Evolutionary conservation across 2,329 filamentous ascomycete species (phyloP).

Genomic region (Samsoniella hepiali): DNA sequence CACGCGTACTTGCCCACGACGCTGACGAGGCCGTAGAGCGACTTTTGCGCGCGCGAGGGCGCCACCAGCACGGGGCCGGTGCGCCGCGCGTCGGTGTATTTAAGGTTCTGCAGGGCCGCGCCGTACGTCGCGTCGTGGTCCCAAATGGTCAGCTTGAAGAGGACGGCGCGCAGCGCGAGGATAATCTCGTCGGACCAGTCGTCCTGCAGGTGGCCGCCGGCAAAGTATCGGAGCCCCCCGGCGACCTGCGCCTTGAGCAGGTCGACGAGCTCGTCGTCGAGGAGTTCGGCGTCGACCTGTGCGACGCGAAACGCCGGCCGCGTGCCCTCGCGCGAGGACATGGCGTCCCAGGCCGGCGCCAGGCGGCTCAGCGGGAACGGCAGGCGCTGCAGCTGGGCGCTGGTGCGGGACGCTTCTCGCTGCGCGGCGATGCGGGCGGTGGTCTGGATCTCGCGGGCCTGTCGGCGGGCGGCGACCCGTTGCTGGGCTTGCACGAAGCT

Average conservation of each 20-base stretch:
- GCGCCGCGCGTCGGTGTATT: conserved; percentile 79
- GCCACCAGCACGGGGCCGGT: conserved; percentile 59
- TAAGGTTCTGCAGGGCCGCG: conserved; percentile 85
- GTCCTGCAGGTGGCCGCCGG: conserved; percentile 69
- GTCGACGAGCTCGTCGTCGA: conserved; percentile 89
- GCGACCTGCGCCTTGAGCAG: conserved; percentile 81
- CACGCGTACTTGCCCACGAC: conserved; percentile 87
- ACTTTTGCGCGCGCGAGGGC: conserved; percentile 80
- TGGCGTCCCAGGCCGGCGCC: conserved; percentile 62
- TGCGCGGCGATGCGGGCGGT: conserved; percentile 52
- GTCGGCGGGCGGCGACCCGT: conserved; percentile 77
- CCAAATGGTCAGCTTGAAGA: conserved; percentile 97
- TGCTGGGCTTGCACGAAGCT: conserved; percentile 88
- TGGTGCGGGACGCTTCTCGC: conserved; percentile 51
- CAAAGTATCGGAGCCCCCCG: conserved; percentile 84
- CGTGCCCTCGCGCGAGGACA: conserved; percentile 73
- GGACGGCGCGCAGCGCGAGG: conserved; percentile 67
- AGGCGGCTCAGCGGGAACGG: conserved; percentile 62
- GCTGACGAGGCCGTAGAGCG: conserved; percentile 77
- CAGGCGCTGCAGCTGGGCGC: conserved; percentile 54
- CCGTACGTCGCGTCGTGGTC: conserved; percentile 95
- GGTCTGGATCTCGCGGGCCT: conserved; percentile 66
- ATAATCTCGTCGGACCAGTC: conserved; percentile 86
- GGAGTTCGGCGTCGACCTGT: conserved; percentile 90
- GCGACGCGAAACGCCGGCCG: conserved; percentile 87